Evolutionary conservation across 352 stramenopile genomes (phyloP).

Genomic region (Phytophthora idaei): DNA sequence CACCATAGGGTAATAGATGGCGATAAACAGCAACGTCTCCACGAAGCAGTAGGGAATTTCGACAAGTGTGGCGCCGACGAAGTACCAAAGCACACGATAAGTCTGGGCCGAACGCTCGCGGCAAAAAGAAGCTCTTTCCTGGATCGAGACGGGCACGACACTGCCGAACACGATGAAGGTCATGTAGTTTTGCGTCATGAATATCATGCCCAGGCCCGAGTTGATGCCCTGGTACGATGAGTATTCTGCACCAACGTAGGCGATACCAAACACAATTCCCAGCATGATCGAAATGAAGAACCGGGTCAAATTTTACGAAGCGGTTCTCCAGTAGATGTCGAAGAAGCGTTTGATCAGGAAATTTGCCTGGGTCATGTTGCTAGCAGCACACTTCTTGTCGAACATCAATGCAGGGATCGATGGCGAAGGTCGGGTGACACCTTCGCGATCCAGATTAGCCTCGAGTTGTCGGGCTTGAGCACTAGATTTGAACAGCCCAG

Average conservation of each 20-base stretch:
- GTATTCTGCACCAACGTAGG: slow-evolving; percentile 22
- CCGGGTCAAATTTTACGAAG: slow-evolving; percentile 17
- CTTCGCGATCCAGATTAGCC: neutral
- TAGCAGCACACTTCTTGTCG: slow-evolving; percentile 10
- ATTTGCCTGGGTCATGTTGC: slow-evolving; percentile 3
- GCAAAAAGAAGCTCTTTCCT: slow-evolving; percentile 17
- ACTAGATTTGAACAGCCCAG: slow-evolving; percentile 5
- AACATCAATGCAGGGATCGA: neutral
- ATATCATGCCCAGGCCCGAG: slow-evolving; percentile 62
- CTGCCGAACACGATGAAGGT: slow-evolving; percentile 17
- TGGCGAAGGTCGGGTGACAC: neutral
- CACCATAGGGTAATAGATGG: slow-evolving; percentile 21
- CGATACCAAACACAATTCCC: slow-evolving; percentile 12
- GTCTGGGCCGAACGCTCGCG: slow-evolving; percentile 12
- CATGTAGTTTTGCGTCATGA: slow-evolving; percentile 47
- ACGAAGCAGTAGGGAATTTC: slow-evolving; percentile 28
- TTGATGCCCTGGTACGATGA: slow-evolving; percentile 36
- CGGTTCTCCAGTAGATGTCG: slow-evolving; percentile 14
- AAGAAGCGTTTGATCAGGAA: slow-evolving; percentile 14
- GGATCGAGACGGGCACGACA: slow-evolving; percentile 47
- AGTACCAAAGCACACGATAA: slow-evolving; percentile 26
- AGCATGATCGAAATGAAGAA: slow-evolving; percentile 14
- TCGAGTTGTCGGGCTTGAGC: neutral
- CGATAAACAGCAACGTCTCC: slow-evolving; percentile 18
- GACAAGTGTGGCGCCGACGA: slow-evolving; percentile 15